phyloP scores from a whole-genome alignment of 2,329 filamentous ascomycete species.

The Penicillium fuscoglaucum region DNA sequence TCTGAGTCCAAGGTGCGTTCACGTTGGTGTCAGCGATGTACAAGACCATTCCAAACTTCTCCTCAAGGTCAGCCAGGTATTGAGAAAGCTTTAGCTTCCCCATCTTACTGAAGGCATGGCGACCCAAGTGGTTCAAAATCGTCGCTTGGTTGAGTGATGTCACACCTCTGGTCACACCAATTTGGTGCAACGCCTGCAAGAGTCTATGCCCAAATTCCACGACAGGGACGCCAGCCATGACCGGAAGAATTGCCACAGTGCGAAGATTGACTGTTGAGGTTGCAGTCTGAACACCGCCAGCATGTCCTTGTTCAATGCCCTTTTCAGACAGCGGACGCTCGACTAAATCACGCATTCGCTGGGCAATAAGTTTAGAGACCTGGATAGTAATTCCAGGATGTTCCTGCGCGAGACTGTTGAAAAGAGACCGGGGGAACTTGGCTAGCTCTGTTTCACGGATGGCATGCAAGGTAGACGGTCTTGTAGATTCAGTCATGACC shows the following conservation, averaged over 20 bases:
- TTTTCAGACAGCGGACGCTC: constrained; percentile 73
- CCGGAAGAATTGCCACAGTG: constrained; percentile 87
- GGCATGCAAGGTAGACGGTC: constrained; percentile 89
- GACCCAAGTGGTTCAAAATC: constrained; percentile 89
- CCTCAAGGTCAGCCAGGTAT: constrained; percentile 93
- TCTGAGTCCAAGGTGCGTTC: constrained; percentile 97
- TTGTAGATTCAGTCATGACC: constrained; percentile 87
- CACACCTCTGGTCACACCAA: constrained; percentile 84
- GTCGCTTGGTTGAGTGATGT: constrained; percentile 90
- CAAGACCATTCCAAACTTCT: constrained; percentile 92
- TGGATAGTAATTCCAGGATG: constrained; percentile 98
- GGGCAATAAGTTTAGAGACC: constrained; percentile 97
- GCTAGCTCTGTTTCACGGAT: constrained; percentile 96
- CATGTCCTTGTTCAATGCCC: constrained; percentile 61
- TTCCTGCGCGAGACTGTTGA: constrained; percentile 96
- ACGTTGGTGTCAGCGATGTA: constrained; percentile 97
- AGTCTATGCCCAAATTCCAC: constrained; percentile 91
- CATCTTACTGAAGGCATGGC: constrained; percentile 96
- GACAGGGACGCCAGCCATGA: constrained; percentile 87
- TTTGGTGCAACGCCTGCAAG: constrained; percentile 82
- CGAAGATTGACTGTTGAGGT: constrained; percentile 89
- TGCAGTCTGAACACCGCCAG: constrained; percentile 52
- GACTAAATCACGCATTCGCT: constrained; percentile 84
- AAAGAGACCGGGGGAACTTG: constrained; percentile 91
- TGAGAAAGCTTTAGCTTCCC: constrained; percentile 94